Conservation (phyloP, 2,329 filamentous ascomycete species). For the Diaporthe aspalathi region DNA sequence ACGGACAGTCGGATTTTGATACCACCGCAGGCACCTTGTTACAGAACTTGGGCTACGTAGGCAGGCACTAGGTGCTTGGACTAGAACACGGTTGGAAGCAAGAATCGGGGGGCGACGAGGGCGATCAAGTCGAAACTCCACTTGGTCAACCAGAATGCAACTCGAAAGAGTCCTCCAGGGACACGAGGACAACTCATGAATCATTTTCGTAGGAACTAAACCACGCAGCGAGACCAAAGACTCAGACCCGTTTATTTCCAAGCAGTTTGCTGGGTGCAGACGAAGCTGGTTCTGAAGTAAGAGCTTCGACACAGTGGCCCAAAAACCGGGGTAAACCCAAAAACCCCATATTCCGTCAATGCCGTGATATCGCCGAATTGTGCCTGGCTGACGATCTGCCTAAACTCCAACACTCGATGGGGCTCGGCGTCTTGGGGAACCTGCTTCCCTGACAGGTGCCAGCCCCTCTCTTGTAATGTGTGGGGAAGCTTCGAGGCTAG, state of each 20-base stretch:
- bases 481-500: conserved; percentile 7
- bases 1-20: background rate
- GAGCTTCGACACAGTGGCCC: background rate
- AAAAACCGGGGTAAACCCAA: background rate
- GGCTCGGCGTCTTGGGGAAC: conserved; percentile 19
- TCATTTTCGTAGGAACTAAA: background rate
- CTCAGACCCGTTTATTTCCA: background rate
- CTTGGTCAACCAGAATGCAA: no score
- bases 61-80: background rate
- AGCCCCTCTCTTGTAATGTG: conserved; percentile 10
- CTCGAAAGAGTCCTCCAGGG: no score
- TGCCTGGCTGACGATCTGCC: conserved; percentile 14
- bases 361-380: conserved; percentile 32
- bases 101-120: background rate
- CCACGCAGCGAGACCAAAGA: background rate
- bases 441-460: conserved; percentile 8
- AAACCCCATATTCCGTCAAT: conserved; percentile 15
- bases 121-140: background rate
- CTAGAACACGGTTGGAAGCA: background rate
- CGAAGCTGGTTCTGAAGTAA: background rate
- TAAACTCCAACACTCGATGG: background rate
- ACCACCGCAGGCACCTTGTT: background rate
- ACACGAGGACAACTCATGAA: background rate
- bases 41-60: background rate
- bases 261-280: background rate